phyloP scores from a whole-genome alignment of 768 basidiomycete species.

The Hygrophorus pudorinus region DNA sequence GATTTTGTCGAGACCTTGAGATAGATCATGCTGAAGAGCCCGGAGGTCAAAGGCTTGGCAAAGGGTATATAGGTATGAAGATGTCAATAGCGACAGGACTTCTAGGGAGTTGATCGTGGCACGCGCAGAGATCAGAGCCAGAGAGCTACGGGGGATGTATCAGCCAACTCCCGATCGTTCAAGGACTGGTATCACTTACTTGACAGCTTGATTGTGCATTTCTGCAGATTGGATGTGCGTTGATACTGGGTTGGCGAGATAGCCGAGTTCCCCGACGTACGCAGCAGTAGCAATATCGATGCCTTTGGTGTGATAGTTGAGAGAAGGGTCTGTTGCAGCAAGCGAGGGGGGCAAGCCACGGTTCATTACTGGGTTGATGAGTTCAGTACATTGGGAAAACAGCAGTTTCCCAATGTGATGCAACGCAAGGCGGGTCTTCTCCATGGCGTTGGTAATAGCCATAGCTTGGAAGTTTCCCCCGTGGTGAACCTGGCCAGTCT shows the following conservation, averaged over 20 bases:
- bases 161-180: background rate
- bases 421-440: constrained; percentile 69
- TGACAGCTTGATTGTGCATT: constrained; percentile 80
- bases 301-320: constrained; percentile 74
- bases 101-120: constrained; percentile 64
- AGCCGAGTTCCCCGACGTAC: constrained; percentile 70
- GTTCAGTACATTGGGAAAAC: constrained; percentile 63
- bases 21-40: constrained; percentile 61
- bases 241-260: constrained; percentile 67
- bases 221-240: constrained; percentile 79
- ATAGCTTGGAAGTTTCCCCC: constrained; percentile 88
- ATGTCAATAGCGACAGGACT: constrained; percentile 57
- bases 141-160: constrained; percentile 24
- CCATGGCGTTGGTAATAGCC: constrained; percentile 73
- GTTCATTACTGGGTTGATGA: constrained; percentile 75
- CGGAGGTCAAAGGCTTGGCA: constrained; percentile 84
- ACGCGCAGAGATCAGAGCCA: constrained; percentile 66
- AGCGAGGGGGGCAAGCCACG: constrained; percentile 67
- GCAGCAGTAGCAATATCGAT: constrained; percentile 76
- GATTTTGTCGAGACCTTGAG: constrained; percentile 35
- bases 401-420: constrained; percentile 63
- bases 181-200: constrained; percentile 33
- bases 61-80: constrained; percentile 61
- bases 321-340: constrained; percentile 62
- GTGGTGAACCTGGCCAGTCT: constrained; percentile 56